Evolutionary conservation across 306 rosid species (phyloP).

Genomic region (Casuarina equisetifolia): DNA sequence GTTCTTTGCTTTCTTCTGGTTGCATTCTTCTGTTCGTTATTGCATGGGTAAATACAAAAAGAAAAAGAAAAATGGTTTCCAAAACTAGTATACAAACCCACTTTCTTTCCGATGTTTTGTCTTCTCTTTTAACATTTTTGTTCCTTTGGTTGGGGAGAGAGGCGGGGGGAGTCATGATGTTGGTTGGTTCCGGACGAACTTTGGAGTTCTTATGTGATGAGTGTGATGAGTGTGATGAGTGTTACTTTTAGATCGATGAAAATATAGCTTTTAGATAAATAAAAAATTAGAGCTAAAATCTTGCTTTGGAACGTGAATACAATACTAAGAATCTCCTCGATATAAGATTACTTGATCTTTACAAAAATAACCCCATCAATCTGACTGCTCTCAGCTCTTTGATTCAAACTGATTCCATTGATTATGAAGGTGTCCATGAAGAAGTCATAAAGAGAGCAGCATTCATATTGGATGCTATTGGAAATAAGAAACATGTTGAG

Average conservation of each 20-base stretch:
- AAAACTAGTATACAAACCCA: neutral
- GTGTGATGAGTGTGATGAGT: neutral
- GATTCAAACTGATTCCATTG: constrained; percentile 6
- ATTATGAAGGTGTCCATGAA: constrained; percentile 66
- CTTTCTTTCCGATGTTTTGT: neutral
- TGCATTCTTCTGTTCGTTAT: neutral
- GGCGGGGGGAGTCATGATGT: neutral
- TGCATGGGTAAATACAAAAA: neutral
- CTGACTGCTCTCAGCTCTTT: neutral
- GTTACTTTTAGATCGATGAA: too few species aligned
- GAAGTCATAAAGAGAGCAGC: constrained; percentile 80
- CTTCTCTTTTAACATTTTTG: neutral
- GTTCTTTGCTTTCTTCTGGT: constrained; percentile 6
- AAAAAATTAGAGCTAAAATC: neutral
- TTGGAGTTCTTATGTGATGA: neutral
- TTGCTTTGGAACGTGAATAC: neutral
- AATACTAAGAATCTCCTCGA: neutral
- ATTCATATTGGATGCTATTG: constrained; percentile 63
- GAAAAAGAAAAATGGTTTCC: neutral
- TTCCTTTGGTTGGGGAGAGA: neutral
- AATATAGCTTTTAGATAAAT: neutral
- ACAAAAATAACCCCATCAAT: neutral
- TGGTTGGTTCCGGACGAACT: neutral
- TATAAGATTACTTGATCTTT: neutral
- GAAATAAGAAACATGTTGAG: constrained; percentile 52